Conservation (phyloP, 1,284 basidiomycete genomes). For the Pseudozyma flocculosa region DNA sequence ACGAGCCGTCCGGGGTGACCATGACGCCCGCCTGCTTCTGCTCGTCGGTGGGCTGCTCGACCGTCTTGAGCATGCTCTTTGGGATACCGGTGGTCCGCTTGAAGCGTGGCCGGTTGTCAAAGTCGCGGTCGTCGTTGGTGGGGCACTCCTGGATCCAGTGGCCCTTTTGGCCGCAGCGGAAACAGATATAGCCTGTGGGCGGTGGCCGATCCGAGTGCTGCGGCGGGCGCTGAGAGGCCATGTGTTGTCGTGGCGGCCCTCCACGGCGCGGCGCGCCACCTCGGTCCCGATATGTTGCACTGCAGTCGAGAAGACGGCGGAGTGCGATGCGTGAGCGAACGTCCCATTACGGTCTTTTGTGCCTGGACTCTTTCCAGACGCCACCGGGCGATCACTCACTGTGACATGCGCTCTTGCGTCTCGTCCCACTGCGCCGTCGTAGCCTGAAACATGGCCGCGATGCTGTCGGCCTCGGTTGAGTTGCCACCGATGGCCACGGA, state of each 20-base stretch:
- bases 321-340: not conserved
- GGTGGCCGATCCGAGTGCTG: slow-evolving; percentile 44
- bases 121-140: slow-evolving; percentile 91
- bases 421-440: slow-evolving; percentile 90
- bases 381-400: slow-evolving; percentile 66
- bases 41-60: slow-evolving; percentile 66
- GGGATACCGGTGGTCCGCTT: slow-evolving; percentile 98
- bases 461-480: slow-evolving; percentile 56
- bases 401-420: slow-evolving; percentile 94
- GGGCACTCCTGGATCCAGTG: slow-evolving; percentile 99
- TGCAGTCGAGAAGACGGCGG: not conserved
- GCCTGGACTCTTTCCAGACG: not conserved
- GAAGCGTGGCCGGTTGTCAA: slow-evolving; percentile 88
- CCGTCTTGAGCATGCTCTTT: slow-evolving; percentile 91
- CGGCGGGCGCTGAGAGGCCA: slow-evolving; percentile 16
- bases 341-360: not conserved
- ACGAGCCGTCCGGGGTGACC: slow-evolving; percentile 56
- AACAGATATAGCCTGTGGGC: slow-evolving; percentile 88
- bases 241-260: slow-evolving; percentile 33
- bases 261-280: slow-evolving; percentile 46
- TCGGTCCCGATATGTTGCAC: slow-evolving; percentile 50
- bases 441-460: slow-evolving; percentile 92
- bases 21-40: slow-evolving; percentile 49
- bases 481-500: not conserved
- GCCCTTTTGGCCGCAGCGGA: slow-evolving; percentile 88